phyloP scores from a whole-genome alignment of 257 asterid species.

The Echites panduratus region DNA sequence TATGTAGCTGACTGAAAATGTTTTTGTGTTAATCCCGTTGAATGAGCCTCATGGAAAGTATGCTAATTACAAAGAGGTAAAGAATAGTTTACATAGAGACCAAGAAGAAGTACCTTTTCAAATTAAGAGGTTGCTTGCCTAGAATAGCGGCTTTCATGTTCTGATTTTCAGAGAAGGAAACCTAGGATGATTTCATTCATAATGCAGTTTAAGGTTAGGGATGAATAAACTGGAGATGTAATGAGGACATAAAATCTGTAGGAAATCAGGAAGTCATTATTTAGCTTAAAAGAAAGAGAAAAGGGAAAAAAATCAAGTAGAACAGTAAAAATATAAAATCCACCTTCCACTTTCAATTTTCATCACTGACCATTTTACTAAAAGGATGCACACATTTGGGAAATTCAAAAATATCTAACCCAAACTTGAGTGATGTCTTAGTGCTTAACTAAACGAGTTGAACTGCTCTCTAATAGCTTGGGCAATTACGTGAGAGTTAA shows the following conservation, averaged over 20 bases:
- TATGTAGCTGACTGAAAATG: neutral
- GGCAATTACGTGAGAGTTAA: neutral
- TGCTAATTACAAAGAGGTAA: neutral
- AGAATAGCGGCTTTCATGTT: slow-evolving; percentile 81
- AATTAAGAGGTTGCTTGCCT: slow-evolving; percentile 55
- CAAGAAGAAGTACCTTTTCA: slow-evolving; percentile 58
- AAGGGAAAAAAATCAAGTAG: neutral
- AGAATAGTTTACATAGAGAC: neutral
- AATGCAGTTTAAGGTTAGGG: slow-evolving; percentile 14
- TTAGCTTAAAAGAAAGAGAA: neutral
- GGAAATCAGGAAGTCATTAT: neutral
- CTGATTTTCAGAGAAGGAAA: slow-evolving; percentile 64
- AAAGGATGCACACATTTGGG: neutral
- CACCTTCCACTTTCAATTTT: neutral
- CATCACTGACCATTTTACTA: neutral
- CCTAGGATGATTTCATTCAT: slow-evolving; percentile 36
- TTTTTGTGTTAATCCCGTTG: neutral
- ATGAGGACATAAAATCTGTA: neutral
- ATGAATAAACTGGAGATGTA: neutral
- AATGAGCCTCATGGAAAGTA: neutral
- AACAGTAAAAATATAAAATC: neutral
- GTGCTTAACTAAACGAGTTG: neutral
- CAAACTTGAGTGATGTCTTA: neutral
- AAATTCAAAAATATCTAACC: neutral
- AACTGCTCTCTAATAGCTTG: neutral